Evolutionary conservation across 2,329 filamentous ascomycete species (phyloP).

Genomic region (Rhynchosporium agropyri): DNA sequence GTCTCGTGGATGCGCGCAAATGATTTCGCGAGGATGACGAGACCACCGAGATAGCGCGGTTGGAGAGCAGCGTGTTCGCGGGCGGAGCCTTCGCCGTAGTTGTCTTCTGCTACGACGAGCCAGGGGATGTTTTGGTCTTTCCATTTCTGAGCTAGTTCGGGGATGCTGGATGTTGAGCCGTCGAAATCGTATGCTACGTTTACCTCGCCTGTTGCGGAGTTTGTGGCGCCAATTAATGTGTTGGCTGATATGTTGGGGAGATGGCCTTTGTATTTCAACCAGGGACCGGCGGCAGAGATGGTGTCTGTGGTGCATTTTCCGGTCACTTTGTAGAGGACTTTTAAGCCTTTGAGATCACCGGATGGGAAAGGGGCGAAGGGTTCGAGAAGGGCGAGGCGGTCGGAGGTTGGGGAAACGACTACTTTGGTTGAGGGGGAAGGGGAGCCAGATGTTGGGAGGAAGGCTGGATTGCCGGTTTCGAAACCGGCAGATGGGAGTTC

Average conservation of each 20-base stretch:
- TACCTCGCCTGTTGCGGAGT: slow-evolving; percentile 88
- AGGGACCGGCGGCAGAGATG: slow-evolving; percentile 94
- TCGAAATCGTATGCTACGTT: slow-evolving; percentile 89
- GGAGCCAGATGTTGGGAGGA: slow-evolving; percentile 71
- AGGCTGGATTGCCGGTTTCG: slow-evolving; percentile 72
- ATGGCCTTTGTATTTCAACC: slow-evolving; percentile 99
- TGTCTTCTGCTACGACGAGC: slow-evolving; percentile 96
- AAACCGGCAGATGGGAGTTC: slow-evolving; percentile 68
- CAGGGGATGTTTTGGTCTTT: slow-evolving; percentile 74
- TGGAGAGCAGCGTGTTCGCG: slow-evolving; percentile 89
- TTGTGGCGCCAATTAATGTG: slow-evolving; percentile 93
- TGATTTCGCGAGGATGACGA: slow-evolving; percentile 81
- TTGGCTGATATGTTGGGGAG: slow-evolving; percentile 97
- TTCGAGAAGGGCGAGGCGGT: slow-evolving; percentile 86
- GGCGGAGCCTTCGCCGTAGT: slow-evolving; percentile 91
- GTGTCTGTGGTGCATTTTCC: slow-evolving; percentile 99
- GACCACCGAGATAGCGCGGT: slow-evolving; percentile 84
- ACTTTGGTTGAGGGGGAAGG: slow-evolving; percentile 74
- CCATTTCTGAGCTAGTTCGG: slow-evolving; percentile 84
- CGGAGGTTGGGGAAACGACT: slow-evolving; percentile 82
- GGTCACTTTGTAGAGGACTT: slow-evolving; percentile 92
- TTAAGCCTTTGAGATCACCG: slow-evolving; percentile 73
- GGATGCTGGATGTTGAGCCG: slow-evolving; percentile 75
- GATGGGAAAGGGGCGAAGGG: slow-evolving; percentile 85
- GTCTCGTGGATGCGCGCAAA: slow-evolving; percentile 95